Evolutionary conservation across 2,329 filamentous ascomycete genomes (phyloP).

Genomic region (Penicillium sp.): DNA sequence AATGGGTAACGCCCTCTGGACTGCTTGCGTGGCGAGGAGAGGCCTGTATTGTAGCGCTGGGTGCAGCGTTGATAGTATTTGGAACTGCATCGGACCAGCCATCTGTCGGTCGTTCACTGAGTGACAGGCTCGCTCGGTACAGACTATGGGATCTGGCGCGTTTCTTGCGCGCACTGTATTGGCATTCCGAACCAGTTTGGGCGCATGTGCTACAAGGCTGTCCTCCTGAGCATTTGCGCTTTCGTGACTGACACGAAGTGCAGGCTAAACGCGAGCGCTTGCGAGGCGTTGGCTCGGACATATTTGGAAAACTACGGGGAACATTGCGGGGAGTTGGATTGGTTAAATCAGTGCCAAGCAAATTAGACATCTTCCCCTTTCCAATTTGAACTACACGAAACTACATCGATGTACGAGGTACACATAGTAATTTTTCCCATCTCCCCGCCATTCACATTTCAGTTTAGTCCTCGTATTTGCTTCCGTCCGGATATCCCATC

Average conservation of each 20-base stretch:
- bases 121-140: conserved; percentile 14
- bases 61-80: background rate
- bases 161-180: conserved; percentile 42
- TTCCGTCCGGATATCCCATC: conserved; percentile 28
- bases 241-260: conserved; percentile 53
- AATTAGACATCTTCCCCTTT: background rate
- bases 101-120: conserved; percentile 12
- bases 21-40: conserved; percentile 3
- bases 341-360: conserved; percentile 4
- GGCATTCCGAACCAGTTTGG: conserved; percentile 54
- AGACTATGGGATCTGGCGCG: conserved; percentile 19
- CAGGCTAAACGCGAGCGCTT: conserved; percentile 48
- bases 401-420: background rate
- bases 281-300: conserved; percentile 28
- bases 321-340: background rate
- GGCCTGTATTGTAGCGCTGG: conserved; percentile 8
- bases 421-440: background rate
- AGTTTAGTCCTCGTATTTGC: conserved; percentile 21
- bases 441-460: background rate
- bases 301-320: conserved; percentile 10
- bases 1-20: conserved; percentile 20
- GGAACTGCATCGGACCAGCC: conserved; percentile 2
- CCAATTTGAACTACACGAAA: background rate
- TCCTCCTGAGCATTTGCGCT: conserved; percentile 55
- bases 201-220: conserved; percentile 54